Base-by-base conservation (phyloP, 441 rosid species). In the Breynia disticha region DNA sequence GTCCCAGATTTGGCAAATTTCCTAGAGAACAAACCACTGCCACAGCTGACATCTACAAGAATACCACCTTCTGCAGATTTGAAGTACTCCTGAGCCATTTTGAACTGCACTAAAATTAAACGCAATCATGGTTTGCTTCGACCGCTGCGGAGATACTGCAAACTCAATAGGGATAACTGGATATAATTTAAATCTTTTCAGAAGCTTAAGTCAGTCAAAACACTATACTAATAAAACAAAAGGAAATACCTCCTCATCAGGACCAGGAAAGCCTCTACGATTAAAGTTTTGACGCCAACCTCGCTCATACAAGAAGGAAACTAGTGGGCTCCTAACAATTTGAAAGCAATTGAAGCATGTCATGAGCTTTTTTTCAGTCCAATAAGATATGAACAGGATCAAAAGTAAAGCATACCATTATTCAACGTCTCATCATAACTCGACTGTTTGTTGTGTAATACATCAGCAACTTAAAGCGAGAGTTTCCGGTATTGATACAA, bases 251-350 rank as follows among this genome's bases (percentile, higher is more conserved):
- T 87, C 98, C 78, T 87, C 94, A 62, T 87, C 96, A 39, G 80
- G 80, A 61, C 98, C 98, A 45, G 98, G 96, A 67, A 91, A 86
- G 50, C 98, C 96, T 44, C 94, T 77, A 20, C 18, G 72, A 52
- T 56, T 67, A 64, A 91, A 91, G 67, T 68, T 80, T 65, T 91
- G 89, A 43, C 98, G 80, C 98, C 98, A 91, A 35, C 98, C 96
- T 52, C 95, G 80, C 68, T 91, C 98, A 32, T 91, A 91, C 72
- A 83, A 64, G 66, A 87, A 91, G 21, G 98, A 91, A 49, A 91
- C 90, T 50, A 91, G 62, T 44, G 96, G 98, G 70, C 84, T 91
- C 94, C 98, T 91, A 59, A 9, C 54, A 62, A 60, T 56, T 32
- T 38, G 56, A 60, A 53, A 54, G 56, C 48, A 62, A 28, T 51